Evolutionary conservation across 225 moss, liverwort and hornwort species (phyloP), one percentile per base, ranked within the genome.

Genomic region (Pseudoscleropodium purum): DNA sequence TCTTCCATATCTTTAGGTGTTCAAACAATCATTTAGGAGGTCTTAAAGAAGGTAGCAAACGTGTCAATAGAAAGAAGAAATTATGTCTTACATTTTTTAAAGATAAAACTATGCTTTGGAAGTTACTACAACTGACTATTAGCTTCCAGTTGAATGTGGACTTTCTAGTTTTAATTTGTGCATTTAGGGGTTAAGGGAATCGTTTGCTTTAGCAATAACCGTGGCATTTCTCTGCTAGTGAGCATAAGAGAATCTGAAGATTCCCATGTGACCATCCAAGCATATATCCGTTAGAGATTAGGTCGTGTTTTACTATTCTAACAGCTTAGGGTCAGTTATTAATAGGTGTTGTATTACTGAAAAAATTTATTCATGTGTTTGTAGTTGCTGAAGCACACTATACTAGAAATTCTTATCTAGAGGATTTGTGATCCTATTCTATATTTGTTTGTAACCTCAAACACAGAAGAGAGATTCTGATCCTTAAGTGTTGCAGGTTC

Each of bases 401-500:
- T 67, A 59, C 73, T 82, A 75, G 21, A 87, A 87, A 68, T 67
- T 47, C 39, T 76, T 39, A 47, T 90, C 51, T 47, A 87, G 82
- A 37, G 78, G 70, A 79, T 61, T 69, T 75, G 49, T 83, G 41
- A 86, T 18, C 27, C 59, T 69, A 43, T 61, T 72, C 15, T 49
- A 33, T 59, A 51, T 39, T 86, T 62, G 75, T 52, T 17, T 89
- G 75, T 77, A 39, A 79, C 57, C 76, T 75, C 41, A 68, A 91
- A n/a, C 37, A 43, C 56, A 59, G 57, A 82, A 36, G 67, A 85
- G 81, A 88, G 59, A 60, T 67, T 75, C 67, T 85, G 59, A 89
- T 68, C 47, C 52, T 63, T 27, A 84, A 73, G 69, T 74, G 68
- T 85, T 90, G 67, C 90, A 97, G 97, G 93, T 97, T 76, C 91